Percentiles rank a stretch among this genome's conserved stretches.
Evolutionary conservation across 2,329 filamentous ascomycete genomes (phyloP).

Genomic region (Botryotinia calthae): DNA sequence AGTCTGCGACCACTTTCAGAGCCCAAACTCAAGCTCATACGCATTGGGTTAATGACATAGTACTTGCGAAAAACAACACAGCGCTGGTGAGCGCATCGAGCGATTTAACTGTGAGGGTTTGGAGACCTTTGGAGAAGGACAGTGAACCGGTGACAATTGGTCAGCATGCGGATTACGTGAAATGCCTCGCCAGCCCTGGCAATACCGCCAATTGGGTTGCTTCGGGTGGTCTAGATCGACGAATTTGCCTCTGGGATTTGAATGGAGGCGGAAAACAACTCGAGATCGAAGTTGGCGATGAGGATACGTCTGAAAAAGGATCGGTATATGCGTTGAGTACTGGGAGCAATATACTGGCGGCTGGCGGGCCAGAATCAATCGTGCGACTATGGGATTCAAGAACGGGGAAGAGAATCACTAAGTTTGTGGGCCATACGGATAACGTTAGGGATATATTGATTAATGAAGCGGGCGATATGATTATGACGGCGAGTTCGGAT

Average conservation of each 20-base stretch:
- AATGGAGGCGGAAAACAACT: constrained; percentile 82
- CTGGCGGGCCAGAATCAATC: constrained; percentile 89
- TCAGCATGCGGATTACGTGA: constrained; percentile 93
- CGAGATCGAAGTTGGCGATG: constrained; percentile 79
- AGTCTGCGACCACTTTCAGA: constrained; percentile 56
- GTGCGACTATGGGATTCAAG: constrained; percentile 89
- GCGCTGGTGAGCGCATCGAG: constrained; percentile 71
- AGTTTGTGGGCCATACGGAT: constrained; percentile 95
- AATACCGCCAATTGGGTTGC: constrained; percentile 79
- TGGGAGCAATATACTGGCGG: constrained; percentile 78
- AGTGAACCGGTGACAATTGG: constrained; percentile 75
- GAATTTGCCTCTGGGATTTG: constrained; percentile 91
- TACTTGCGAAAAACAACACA: constrained; percentile 61
- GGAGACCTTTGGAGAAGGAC: constrained; percentile 70
- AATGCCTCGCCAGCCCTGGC: constrained; percentile 80
- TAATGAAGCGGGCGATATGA: constrained; percentile 82
- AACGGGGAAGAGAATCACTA: constrained; percentile 86
- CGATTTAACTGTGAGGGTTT: constrained; percentile 70
- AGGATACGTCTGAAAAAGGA: constrained; percentile 84
- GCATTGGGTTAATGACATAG: constrained; percentile 76
- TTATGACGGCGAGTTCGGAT: constrained; percentile 92
- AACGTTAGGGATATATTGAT: constrained; percentile 90
- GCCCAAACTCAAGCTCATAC: constrained; percentile 68
- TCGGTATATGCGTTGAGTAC: constrained; percentile 90
- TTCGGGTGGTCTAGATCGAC: constrained; percentile 88